Evolutionary conservation across 768 basidiomycete species (phyloP).

Genomic region (Leccinum uliginosum): DNA sequence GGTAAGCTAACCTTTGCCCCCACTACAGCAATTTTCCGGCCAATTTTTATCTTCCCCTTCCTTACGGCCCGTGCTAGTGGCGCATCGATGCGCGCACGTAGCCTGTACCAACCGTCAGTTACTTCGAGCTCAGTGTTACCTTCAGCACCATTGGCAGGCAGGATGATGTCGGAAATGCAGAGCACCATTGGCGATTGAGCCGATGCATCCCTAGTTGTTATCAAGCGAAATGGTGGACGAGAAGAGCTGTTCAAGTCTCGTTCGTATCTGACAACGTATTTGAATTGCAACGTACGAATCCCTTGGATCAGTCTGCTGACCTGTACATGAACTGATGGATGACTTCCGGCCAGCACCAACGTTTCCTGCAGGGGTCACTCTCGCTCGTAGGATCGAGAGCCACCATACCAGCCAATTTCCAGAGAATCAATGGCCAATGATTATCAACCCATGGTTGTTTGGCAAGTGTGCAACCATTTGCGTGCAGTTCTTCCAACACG

Average conservation of each 20-base stretch:
- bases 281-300: neutral
- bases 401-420: slow-evolving; percentile 91
- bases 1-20: slow-evolving; percentile 66
- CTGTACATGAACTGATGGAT: slow-evolving; percentile 82
- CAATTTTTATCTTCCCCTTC: slow-evolving; percentile 63
- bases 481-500: slow-evolving; percentile 52
- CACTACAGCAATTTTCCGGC: slow-evolving; percentile 77
- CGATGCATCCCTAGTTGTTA: slow-evolving; percentile 80
- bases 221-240: slow-evolving; percentile 76
- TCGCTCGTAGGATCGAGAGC: slow-evolving; percentile 64
- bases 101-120: slow-evolving; percentile 96
- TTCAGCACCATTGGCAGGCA: slow-evolving; percentile 38
- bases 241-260: slow-evolving; percentile 74
- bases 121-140: slow-evolving; percentile 67
- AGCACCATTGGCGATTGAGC: slow-evolving; percentile 79
- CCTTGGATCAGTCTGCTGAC: slow-evolving; percentile 37
- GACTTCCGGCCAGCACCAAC: slow-evolving; percentile 84
- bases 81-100: slow-evolving; percentile 72
- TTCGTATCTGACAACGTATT: slow-evolving; percentile 63
- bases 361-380: slow-evolving; percentile 37
- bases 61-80: slow-evolving; percentile 67
- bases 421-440: slow-evolving; percentile 86
- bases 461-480: slow-evolving; percentile 60
- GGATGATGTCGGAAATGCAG: slow-evolving; percentile 71
- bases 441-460: slow-evolving; percentile 85